Conservation (phyloP, 2,329 filamentous ascomycete genomes). For the Corniculantispora saksenae region DNA sequence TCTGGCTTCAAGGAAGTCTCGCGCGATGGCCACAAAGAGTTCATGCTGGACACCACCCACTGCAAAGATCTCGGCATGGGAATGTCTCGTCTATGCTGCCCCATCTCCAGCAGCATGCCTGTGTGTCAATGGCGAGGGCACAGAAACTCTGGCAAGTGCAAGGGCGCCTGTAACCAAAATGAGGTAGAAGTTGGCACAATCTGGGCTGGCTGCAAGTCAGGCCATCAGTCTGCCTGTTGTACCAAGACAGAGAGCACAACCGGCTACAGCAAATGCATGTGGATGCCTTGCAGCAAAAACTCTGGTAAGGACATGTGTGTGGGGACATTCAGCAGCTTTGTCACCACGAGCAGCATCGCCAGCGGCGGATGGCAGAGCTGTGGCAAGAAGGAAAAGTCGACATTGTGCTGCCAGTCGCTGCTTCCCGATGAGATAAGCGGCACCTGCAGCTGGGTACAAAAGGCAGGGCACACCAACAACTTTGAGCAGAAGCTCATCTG, state of each 20-base stretch:
- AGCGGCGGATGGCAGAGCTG: no score
- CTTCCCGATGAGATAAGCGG: no score
- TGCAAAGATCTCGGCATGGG: not conserved
- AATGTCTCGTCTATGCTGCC: no score
- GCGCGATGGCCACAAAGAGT: constrained; percentile 18
- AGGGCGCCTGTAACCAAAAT: constrained; percentile 19
- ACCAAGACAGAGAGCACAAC: constrained; percentile 4
- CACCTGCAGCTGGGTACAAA: no score
- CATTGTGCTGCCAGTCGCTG: no score
- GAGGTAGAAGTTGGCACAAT: constrained; percentile 23
- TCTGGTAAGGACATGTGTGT: no score
- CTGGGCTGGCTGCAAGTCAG: constrained; percentile 13
- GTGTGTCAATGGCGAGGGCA: constrained; percentile 21
- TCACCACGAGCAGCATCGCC: no score
- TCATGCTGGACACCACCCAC: constrained; percentile 9
- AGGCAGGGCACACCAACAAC: no score
- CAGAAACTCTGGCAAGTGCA: constrained; percentile 23
- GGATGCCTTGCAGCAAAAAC: constrained; percentile 6
- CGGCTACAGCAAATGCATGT: constrained; percentile 20
- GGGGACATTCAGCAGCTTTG: no score
- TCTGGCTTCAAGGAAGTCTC: constrained; percentile 17
- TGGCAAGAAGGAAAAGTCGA: no score
- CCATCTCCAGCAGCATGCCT: no score
- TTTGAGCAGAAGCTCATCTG: no score
- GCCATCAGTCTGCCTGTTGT: constrained; percentile 24